phyloP scores from a whole-genome alignment of 1,284 basidiomycete species.

The Boletus sp. region DNA sequence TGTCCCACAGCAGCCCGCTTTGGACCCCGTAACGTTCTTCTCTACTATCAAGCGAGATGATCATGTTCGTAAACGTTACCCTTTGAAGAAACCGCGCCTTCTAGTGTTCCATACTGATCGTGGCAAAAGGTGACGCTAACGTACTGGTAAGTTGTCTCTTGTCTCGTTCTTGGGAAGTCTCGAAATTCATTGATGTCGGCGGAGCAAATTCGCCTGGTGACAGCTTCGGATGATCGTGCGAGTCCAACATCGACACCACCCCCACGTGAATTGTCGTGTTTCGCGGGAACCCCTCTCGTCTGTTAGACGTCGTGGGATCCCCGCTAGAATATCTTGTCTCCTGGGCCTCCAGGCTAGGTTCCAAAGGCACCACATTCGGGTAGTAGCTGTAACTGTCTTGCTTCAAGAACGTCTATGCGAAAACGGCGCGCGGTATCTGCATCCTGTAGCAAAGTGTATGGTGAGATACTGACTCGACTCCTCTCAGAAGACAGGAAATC shows the following conservation, averaged over 20 bases:
- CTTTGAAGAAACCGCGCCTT: slow-evolving; percentile 1
- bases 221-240: slow-evolving; percentile 3
- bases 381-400: background rate
- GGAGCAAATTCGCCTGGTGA: slow-evolving; percentile 1
- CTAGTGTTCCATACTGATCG: slow-evolving; percentile 6
- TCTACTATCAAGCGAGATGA: slow-evolving; percentile 20
- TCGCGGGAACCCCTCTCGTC: slow-evolving; percentile 20
- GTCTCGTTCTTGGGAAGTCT: background rate
- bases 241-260: background rate
- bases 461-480: slow-evolving; percentile 10
- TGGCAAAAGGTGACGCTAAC: slow-evolving; percentile 6
- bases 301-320: background rate
- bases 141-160: background rate
- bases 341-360: no score
- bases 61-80: slow-evolving; percentile 13
- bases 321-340: background rate
- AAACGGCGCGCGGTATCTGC: background rate
- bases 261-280: slow-evolving; percentile 9
- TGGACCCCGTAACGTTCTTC: slow-evolving; percentile 29
- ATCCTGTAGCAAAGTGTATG: background rate
- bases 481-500: background rate
- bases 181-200: background rate
- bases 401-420: background rate
- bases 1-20: slow-evolving; percentile 16
- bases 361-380: background rate